Conservation (phyloP, 2,329 filamentous ascomycete species). For the Colletotrichum horii region DNA sequence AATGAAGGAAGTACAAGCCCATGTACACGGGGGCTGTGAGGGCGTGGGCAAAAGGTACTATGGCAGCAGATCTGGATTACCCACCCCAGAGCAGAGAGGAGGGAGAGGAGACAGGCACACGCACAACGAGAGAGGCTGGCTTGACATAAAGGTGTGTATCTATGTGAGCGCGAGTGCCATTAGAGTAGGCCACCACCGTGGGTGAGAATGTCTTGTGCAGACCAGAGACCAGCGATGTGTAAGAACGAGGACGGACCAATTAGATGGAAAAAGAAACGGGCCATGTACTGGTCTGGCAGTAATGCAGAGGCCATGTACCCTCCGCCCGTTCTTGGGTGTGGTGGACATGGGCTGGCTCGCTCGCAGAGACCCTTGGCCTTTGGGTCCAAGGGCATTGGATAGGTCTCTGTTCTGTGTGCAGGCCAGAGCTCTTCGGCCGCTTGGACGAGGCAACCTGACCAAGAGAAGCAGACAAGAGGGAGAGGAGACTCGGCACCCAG, state of each 20-base stretch:
- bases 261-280: constrained; percentile 13
- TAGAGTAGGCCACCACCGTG: background rate
- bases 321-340: constrained; percentile 37
- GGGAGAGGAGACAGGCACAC: background rate
- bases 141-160: constrained; percentile 10
- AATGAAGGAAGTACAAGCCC: background rate
- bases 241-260: constrained; percentile 3
- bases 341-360: constrained; percentile 9
- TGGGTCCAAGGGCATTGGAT: constrained; percentile 10
- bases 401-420: constrained; percentile 5
- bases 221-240: background rate
- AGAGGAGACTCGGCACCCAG: background rate
- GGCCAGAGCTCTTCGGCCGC: constrained; percentile 9
- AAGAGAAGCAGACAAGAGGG: background rate
- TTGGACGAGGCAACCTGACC: constrained; percentile 12
- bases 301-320: constrained; percentile 30
- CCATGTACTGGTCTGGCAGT: background rate
- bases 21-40: constrained; percentile 19
- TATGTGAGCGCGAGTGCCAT: background rate
- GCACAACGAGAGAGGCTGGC: background rate
- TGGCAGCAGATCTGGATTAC: background rate
- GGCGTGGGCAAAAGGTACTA: constrained; percentile 3
- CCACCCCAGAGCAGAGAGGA: background rate
- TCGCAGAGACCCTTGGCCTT: constrained; percentile 13
- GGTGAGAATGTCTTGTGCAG: background rate